These are phyloP conservation scores for Peniophora sp. DNA, from an alignment of 1,284 basidiomycete genomes.

Conservation along the genomic window DNA sequence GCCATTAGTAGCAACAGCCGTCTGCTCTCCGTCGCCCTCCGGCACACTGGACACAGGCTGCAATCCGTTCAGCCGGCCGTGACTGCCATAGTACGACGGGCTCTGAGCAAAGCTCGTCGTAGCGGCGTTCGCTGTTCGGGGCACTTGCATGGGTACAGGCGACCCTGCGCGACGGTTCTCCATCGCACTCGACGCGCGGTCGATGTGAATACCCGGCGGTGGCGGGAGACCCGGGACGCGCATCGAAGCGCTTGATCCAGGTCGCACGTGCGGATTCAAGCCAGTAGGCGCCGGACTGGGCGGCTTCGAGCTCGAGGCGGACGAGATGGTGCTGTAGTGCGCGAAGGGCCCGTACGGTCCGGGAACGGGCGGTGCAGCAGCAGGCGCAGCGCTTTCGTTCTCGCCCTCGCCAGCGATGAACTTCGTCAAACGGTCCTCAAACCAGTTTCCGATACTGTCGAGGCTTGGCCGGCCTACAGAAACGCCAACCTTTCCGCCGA, in stretches of 20 bases:
- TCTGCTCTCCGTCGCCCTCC: conserved; percentile 20
- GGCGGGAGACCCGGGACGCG: conserved; percentile 26
- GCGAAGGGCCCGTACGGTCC: conserved; percentile 79
- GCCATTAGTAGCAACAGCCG: conserved; percentile 6
- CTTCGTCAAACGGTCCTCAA: conserved; percentile 92
- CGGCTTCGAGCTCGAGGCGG: conserved; percentile 60
- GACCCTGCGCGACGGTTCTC: conserved; percentile 49
- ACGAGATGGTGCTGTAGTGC: conserved; percentile 91
- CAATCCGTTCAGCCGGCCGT: conserved; percentile 4
- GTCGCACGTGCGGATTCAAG: conserved; percentile 41
- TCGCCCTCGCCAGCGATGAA: conserved; percentile 88
- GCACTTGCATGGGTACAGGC: conserved; percentile 39
- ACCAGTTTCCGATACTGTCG: conserved; percentile 87
- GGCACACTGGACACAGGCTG: conserved; percentile 9
- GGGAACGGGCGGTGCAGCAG: conserved; percentile 30
- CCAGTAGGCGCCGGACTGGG: conserved; percentile 64
- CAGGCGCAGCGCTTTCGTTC: conserved; percentile 25
- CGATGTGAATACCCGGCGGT: conserved; percentile 41
- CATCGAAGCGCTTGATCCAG: conserved; percentile 58
- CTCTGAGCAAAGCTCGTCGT: conserved; percentile 40
- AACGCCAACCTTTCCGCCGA: conserved; percentile 57
- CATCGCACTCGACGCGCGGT: conserved; percentile 71
- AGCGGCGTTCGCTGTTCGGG: conserved; percentile 39
- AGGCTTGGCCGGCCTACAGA: conserved; percentile 69
- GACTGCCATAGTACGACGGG: conserved; percentile 28